Percentiles rank a stretch among this genome's conserved stretches.
These are phyloP conservation scores for Lecanicillium sp. DNA, from an alignment of 2,329 filamentous ascomycete genomes.

Conservation along the genomic window DNA sequence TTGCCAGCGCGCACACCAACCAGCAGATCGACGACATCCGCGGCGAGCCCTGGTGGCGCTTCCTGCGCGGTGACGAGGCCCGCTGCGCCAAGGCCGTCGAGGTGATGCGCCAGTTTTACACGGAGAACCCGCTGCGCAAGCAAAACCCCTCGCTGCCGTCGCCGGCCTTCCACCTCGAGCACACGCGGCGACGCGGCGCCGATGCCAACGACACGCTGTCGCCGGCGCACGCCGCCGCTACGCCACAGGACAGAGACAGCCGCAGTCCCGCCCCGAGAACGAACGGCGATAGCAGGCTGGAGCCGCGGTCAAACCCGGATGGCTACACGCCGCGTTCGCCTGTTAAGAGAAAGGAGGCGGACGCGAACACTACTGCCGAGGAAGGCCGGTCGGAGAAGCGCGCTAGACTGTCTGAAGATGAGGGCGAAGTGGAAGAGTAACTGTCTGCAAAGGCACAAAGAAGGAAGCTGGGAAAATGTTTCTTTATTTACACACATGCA, in stretches of 20 bases:
- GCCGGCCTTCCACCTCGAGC: slow-evolving; percentile 51
- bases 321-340: slow-evolving; percentile 31
- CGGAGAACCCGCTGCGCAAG: slow-evolving; percentile 57
- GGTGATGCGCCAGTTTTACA: slow-evolving; percentile 65
- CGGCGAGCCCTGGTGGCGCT: slow-evolving; percentile 82
- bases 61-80: slow-evolving; percentile 62
- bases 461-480: not conserved
- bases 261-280: slow-evolving; percentile 39
- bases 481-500: slow-evolving; percentile 5
- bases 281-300: slow-evolving; percentile 31
- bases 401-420: slow-evolving; percentile 41
- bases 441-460: slow-evolving; percentile 14
- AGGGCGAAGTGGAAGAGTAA: slow-evolving; percentile 41
- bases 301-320: slow-evolving; percentile 25
- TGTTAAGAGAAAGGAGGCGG: slow-evolving; percentile 37
- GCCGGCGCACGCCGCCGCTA: slow-evolving; percentile 38
- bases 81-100: slow-evolving; percentile 69
- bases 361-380: slow-evolving; percentile 25
- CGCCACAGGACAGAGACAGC: slow-evolving; percentile 44
- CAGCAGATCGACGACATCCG: slow-evolving; percentile 71
- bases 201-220: slow-evolving; percentile 40
- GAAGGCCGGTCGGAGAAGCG: slow-evolving; percentile 37
- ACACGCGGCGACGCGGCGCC: slow-evolving; percentile 47
- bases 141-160: slow-evolving; percentile 48
- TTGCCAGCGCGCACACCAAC: slow-evolving; percentile 68